Base-by-base conservation (phyloP, 2,329 filamentous ascomycete species). In the Cordyceps javanica region DNA sequence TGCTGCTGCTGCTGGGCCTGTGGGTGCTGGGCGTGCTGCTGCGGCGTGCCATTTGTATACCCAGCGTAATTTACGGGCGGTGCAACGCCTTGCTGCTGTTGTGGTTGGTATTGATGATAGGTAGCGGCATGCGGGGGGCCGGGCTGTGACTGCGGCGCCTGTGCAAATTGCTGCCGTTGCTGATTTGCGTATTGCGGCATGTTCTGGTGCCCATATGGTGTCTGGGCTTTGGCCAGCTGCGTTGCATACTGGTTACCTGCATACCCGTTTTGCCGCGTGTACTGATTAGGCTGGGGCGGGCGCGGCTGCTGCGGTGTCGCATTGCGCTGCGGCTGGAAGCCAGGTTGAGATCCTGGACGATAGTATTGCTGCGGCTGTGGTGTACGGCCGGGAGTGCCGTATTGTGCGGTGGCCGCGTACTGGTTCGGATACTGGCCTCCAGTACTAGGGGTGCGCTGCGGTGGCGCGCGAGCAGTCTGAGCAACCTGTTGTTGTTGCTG, bases 191-290 rank as follows among this genome's bases (percentile, higher is more conserved):
- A 82, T 46, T 79, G 73, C 10, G 72, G 72, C 68, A 80, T 75
- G 60, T 72, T 76, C 60, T 79, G 74, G 58, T 82, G 80, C 11
- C 77, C 75, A 58, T 80, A 83, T 0, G 77, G 75, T 8, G 76
- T 75, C 58, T 80, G 77, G 11, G 76, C 71, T 65, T 84, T 83
- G 50, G 74, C 75, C 53, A 81, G 70, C 62, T 79, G 78, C 8
- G 77, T 76, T 5, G 76, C 73, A 61, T 77, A 82, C 49, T 72
- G 74, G 54, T 69, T 72, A 9, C 72, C 68, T 62, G 76, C 81
- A 19, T 32, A 44, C 5, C 77, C 75, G 51, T 78, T 80, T 5
- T 77, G 71, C 34, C 77, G 75, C 30, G 78, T 73, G 65, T 82
- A 83, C 57, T 77, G 74, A 36, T 79, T 75, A 13, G 75, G 72